A percentile compares a stretch with the other conserved stretches of the same genome.
phyloP scores from a whole-genome alignment of 352 stramenopile species.

The Aphanomyces invadans region DNA sequence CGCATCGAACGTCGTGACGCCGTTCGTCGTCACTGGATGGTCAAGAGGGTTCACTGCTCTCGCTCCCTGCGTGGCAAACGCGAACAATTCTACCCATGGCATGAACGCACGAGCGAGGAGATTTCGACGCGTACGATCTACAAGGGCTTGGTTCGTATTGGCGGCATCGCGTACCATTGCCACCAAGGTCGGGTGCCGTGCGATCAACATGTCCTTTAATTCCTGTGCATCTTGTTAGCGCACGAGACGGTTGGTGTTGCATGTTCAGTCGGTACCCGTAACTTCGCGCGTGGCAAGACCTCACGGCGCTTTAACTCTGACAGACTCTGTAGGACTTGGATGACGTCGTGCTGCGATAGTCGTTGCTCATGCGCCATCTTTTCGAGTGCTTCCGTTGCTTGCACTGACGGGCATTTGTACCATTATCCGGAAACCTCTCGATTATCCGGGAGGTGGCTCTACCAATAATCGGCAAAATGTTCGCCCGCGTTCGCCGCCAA shows the following conservation, averaged over 20 bases:
- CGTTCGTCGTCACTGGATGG: neutral
- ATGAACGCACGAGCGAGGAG: neutral
- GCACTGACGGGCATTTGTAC: neutral
- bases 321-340: neutral
- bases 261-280: neutral
- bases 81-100: too few relatives aligned
- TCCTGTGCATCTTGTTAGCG: neutral
- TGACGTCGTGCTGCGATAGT: neutral
- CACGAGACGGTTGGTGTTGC: neutral
- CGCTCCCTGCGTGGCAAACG: too few relatives aligned
- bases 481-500: neutral
- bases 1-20: neutral
- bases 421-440: neutral
- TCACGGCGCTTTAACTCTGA: neutral
- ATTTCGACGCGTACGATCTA: neutral
- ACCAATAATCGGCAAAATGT: neutral
- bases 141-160: neutral
- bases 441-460: neutral
- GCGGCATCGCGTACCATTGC: neutral
- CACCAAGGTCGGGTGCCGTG: neutral
- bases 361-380: neutral
- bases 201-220: conserved; percentile 10
- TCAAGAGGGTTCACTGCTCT: too few relatives aligned
- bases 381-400: too few relatives aligned
- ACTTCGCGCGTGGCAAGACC: neutral